phyloP scores from a whole-genome alignment of 2,329 filamentous ascomycete genomes.

The Corynespora cassiicola region DNA sequence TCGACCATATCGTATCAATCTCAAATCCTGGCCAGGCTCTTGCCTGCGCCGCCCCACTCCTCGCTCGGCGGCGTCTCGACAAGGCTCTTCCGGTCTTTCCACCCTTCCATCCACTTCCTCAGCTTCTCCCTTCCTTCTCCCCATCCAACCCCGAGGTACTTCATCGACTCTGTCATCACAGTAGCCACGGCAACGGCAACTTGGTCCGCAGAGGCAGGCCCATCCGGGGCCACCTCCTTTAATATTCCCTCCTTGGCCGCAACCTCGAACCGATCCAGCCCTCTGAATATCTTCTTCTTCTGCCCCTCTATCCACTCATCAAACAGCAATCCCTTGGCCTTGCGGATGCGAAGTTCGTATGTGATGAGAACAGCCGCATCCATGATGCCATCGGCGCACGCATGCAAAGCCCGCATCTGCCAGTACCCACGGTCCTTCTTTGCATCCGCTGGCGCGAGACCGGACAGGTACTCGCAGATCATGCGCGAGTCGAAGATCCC shows the following conservation, averaged over 20 bases:
- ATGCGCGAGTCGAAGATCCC: conserved; percentile 36
- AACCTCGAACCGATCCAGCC: conserved; percentile 29
- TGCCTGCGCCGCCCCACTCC: too few relatives aligned
- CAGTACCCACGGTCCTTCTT: conserved; percentile 25
- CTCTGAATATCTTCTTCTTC: conserved; percentile 30
- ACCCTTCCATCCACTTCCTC: conserved; percentile 29
- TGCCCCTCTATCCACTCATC: conserved; percentile 38
- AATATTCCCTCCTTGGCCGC: conserved; percentile 22
- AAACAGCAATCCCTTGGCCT: conserved; percentile 26
- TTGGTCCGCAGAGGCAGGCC: conserved; percentile 23
- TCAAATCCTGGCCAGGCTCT: too few relatives aligned
- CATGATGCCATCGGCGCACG: conserved; percentile 36
- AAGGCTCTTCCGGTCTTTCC: conserved; percentile 28
- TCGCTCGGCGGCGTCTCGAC: conserved; percentile 19
- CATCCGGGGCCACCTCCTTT: conserved; percentile 6
- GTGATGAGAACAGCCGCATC: conserved; percentile 35
- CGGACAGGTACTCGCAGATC: conserved; percentile 35
- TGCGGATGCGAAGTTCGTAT: conserved; percentile 34
- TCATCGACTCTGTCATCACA: conserved; percentile 12
- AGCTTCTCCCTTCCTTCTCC: conserved; percentile 21
- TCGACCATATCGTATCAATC: too few relatives aligned
- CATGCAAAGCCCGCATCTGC: conserved; percentile 29
- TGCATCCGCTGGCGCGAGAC: conserved; percentile 12
- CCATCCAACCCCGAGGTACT: conserved; percentile 23
- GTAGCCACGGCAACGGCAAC: conserved; percentile 28